Evolutionary conservation across 352 stramenopile species (phyloP), one percentile per base, ranked within the genome.

Genomic region (Globisporangium megalacanthum): DNA sequence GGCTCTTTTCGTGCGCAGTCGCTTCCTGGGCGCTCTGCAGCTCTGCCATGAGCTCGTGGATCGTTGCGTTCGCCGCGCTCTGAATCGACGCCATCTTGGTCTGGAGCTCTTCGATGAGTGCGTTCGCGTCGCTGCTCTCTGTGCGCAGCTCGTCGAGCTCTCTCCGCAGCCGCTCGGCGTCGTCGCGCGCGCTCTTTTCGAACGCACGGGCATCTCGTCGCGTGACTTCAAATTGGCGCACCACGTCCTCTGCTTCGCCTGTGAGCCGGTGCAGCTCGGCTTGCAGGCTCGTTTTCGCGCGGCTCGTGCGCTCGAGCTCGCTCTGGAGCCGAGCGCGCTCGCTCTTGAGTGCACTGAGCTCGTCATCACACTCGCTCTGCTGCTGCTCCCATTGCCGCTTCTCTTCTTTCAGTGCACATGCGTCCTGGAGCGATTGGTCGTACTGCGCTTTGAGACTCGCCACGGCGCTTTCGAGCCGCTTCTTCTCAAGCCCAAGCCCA

Each of bases 31-130:
- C 70, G 25, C 64, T 64, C 55, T 88, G 79, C 9, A 91, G 39
- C 56, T 91, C 81, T 6, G 42, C 55, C 49, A 89, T 73, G 2
- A 91, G 58, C 22, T 91, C 81, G 56, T 91, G 86, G 49, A 91
- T 89, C 8, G 81, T 91, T 0, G 81, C 81, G 62, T 91, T 91
- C 14, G 81, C 81, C 6, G 81, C 81, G 57, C 53, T 86, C 58
- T 91, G 81, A 25, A 91, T 79, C 0, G 81, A 84, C 15, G 70
- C 75, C 53, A 91, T 75, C 55, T 91, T 88, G 13, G 51, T 61
- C 44, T 91, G 81, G 33, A 91, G 48, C 54, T 89, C 77, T 42
- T 89, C 81, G 0, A 72, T 61, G 8, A 81, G 55, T 0, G 69
- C 66, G 15, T 45, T 59, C 1, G 56, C 64, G 20, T 92, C 81